Evolutionary conservation across 225 moss, liverwort and hornwort genomes (phyloP), one percentile per base, ranked within the genome.

Genomic region (Climacium dendroides): DNA sequence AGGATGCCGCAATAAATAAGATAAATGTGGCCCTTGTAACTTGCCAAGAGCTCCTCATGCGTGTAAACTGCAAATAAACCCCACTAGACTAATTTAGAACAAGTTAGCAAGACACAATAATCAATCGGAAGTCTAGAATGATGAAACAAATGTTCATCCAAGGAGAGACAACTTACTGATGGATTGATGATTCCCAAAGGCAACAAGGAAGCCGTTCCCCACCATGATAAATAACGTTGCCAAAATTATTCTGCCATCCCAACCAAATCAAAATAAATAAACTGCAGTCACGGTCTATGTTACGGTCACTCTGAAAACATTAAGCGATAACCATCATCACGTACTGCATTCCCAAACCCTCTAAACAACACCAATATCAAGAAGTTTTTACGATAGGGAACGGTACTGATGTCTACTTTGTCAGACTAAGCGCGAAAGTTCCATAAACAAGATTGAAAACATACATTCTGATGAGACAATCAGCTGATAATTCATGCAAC

Each of bases 111-210:
- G 32, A 71, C 59, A 82, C 61, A 48, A 61, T 57, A 80, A 79
- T 89, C 69, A 58, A 65, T 59, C 67, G 57, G 58, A 85, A 80
- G n/a, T 71, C 74, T 64, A 85, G 43, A 70, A 80, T 83, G 72
- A 37, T 43, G 22, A 74, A 69, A 84, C 37, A 61, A 54, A 89
- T 72, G 70, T 74, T 85, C 54, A 82, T 10, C 48, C 58, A 71
- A 86, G 58, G 84, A 81, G 72, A 83, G 61, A 78, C 54, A 82
- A 65, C 96, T 94, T 95, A 99, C 99, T 96, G 80, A 95, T 90
- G 62, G 99, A 99, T 90, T 99, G 94, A 90, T 99, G 99, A 93
- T 99, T 99, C 55, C 99, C 99, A 83, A 99, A 99, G 69, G 96
- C 92, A 80, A 99, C 99, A 69, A 99, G 96, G 90, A 97, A 96